Evolutionary conservation across 345 rosid genomes (phyloP).

Genomic region (Salix exigua): DNA sequence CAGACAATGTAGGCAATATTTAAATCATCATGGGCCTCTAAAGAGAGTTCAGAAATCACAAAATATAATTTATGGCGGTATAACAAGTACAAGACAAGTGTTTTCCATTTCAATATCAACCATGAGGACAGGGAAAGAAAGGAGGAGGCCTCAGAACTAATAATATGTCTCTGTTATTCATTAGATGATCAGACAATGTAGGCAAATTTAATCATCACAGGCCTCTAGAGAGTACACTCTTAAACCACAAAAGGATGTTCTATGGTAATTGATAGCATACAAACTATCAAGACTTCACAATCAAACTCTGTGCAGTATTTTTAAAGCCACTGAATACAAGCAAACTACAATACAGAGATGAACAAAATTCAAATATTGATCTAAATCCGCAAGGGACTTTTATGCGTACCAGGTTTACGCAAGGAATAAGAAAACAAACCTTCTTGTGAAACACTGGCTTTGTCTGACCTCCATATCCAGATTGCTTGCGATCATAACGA

Average conservation of each 20-base stretch:
- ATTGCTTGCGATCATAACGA: conserved; percentile 24
- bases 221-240: not conserved
- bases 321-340: not conserved
- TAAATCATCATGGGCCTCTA: conserved; percentile 6
- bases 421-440: conserved; percentile 1
- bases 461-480: conserved; percentile 30
- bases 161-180: not conserved
- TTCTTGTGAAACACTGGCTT: conserved; percentile 32
- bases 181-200: conserved; percentile 8
- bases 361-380: not conserved
- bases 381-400: not conserved
- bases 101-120: not conserved
- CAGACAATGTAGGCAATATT: conserved; percentile 16
- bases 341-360: not conserved
- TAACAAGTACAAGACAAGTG: not conserved
- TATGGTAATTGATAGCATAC: not conserved
- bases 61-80: not conserved
- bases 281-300: not conserved
- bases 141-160: not conserved
- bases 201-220: conserved; percentile 6
- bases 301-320: not conserved
- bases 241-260: not conserved
- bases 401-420: not conserved
- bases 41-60: not conserved
- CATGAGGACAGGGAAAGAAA: not conserved